Percentiles rank a stretch among this genome's conserved stretches.
phyloP scores from a whole-genome alignment of 768 basidiomycete genomes.

The Hebeloma cylindrosporum region DNA sequence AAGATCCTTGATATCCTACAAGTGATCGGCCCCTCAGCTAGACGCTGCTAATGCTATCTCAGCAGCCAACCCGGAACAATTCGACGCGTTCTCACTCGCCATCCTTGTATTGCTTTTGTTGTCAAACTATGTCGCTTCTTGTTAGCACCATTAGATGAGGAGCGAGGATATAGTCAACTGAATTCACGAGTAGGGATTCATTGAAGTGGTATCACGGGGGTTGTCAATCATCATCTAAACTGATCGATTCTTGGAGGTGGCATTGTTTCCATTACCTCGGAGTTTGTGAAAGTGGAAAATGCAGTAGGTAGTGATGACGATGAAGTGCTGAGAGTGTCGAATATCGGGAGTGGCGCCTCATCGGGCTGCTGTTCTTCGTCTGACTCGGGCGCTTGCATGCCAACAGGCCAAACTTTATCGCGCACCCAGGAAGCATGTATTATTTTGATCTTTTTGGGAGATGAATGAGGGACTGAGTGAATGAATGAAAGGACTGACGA shows the following conservation, averaged over 20 bases:
- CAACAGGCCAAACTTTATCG: conserved; percentile 75
- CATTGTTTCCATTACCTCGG: conserved; percentile 7
- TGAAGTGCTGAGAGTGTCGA: neutral
- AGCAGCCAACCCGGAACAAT: no score
- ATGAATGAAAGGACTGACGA: conserved; percentile 46
- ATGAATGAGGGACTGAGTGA: conserved; percentile 15
- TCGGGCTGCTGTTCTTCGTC: conserved; percentile 46
- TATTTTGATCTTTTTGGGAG: conserved; percentile 59
- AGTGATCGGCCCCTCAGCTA: no score
- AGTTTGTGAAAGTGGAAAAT: conserved; percentile 1
- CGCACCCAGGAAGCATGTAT: conserved; percentile 73
- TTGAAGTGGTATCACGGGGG: neutral
- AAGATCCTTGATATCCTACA: no score
- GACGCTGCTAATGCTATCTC: no score
- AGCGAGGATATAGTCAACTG: no score
- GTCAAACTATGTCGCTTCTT: no score
- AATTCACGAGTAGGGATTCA: no score
- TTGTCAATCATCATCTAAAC: neutral
- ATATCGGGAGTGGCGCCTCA: neutral
- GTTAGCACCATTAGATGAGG: no score
- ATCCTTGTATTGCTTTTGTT: no score
- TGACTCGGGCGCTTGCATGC: conserved; percentile 57
- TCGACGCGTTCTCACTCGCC: no score
- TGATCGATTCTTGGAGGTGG: conserved; percentile 3
- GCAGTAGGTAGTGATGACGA: conserved; percentile 1